Conservation (phyloP, 2,329 filamentous ascomycete species). For the Beauveria brongniartii region DNA sequence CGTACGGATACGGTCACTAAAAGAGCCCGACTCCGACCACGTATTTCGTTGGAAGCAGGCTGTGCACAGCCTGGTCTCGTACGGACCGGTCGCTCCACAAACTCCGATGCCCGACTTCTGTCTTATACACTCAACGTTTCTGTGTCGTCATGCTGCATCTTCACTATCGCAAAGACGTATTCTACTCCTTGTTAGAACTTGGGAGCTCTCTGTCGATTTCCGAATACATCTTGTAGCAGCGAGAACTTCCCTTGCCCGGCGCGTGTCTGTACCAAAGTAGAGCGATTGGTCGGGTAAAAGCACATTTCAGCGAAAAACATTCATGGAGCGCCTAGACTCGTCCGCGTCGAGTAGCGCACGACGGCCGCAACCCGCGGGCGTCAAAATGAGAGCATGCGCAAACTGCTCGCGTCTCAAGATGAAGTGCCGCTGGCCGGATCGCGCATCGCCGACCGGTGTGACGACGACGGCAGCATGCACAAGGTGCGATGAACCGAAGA, state of each 20-base stretch:
- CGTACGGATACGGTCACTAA: not conserved
- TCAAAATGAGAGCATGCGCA: slow-evolving; percentile 4
- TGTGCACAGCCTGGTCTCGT: not conserved
- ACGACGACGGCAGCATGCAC: not conserved
- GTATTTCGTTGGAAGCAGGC: not conserved
- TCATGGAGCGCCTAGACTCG: not conserved
- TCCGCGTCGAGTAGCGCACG: not conserved
- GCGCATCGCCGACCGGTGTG: not conserved
- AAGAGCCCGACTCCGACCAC: not conserved
- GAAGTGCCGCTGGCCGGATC: slow-evolving; percentile 5
- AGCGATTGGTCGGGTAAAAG: no score
- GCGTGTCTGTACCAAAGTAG: no score
- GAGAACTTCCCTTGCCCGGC: not conserved
- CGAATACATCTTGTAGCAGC: not conserved
- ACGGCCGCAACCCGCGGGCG: not conserved
- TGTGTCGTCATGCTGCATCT: not conserved
- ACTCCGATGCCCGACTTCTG: not conserved
- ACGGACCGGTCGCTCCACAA: slow-evolving; percentile 3
- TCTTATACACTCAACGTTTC: not conserved
- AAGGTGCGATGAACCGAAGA: not conserved
- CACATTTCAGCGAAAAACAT: not conserved
- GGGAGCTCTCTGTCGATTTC: not conserved
- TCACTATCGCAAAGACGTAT: not conserved
- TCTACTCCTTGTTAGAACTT: not conserved
- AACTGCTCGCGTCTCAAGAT: slow-evolving; percentile 7